A percentile compares a stretch with the other conserved stretches of the same genome.
These are phyloP conservation scores for Mollisiaceae sp. DNA, from an alignment of 2,329 filamentous ascomycete genomes.

Conservation along the genomic window DNA sequence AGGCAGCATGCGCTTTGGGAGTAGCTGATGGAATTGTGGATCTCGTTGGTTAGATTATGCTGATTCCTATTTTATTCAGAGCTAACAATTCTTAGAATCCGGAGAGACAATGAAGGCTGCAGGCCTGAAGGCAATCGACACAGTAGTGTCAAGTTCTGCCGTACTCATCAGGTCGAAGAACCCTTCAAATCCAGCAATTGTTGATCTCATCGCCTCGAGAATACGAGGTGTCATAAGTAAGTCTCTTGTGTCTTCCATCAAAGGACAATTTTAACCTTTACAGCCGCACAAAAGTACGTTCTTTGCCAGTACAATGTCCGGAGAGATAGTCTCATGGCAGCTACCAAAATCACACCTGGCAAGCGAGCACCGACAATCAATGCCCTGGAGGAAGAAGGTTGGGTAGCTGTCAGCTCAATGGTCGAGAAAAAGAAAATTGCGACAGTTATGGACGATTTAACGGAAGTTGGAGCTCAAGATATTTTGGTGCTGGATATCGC, in stretches of 20 bases:
- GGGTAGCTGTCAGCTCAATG: slow-evolving; percentile 38
- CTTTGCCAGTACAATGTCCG: slow-evolving; percentile 96
- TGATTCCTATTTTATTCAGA: neutral
- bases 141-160: slow-evolving; percentile 85
- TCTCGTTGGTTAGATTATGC: slow-evolving; percentile 76
- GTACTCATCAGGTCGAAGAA: slow-evolving; percentile 90
- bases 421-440: slow-evolving; percentile 45
- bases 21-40: slow-evolving; percentile 98
- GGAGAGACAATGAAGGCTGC: slow-evolving; percentile 98
- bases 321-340: slow-evolving; percentile 68
- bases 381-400: slow-evolving; percentile 77
- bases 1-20: slow-evolving; percentile 93
- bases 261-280: slow-evolving; percentile 21
- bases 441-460: slow-evolving; percentile 44
- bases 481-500: slow-evolving; percentile 44
- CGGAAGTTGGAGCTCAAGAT: slow-evolving; percentile 41
- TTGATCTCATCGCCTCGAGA: slow-evolving; percentile 83
- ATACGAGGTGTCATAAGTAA: slow-evolving; percentile 90
- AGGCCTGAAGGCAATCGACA: slow-evolving; percentile 91
- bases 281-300: slow-evolving; percentile 86
- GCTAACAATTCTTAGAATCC: slow-evolving; percentile 67
- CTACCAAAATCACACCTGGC: slow-evolving; percentile 83
- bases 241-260: slow-evolving; percentile 34
- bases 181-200: slow-evolving; percentile 78
- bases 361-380: slow-evolving; percentile 93